phyloP scores from a whole-genome alignment of 2,329 filamentous ascomycete species.

The Aspergillus proliferans region DNA sequence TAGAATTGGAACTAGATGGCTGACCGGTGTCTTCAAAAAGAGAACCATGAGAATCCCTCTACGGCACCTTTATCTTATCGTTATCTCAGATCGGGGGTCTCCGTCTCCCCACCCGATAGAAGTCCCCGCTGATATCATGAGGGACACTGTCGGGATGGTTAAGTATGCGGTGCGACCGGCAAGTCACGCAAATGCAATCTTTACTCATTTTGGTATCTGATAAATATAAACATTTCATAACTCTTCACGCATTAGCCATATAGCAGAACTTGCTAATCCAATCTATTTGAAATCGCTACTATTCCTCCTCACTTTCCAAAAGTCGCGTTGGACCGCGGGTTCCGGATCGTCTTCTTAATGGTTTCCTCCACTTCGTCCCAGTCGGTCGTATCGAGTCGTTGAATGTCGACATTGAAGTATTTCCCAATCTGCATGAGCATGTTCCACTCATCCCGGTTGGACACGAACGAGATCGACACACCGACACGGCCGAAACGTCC shows the following conservation, averaged over 20 bases:
- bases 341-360: conserved; percentile 74
- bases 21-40: too few relatives aligned
- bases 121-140: too few relatives aligned
- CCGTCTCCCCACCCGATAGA: too few relatives aligned
- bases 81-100: too few relatives aligned
- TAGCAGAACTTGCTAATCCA: conserved; percentile 1
- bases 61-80: too few relatives aligned
- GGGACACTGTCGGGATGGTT: too few relatives aligned
- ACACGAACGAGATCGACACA: conserved; percentile 91
- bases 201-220: conserved; percentile 7
- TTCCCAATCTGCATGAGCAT: conserved; percentile 73
- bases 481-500: conserved; percentile 95
- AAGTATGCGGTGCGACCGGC: too few relatives aligned
- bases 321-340: conserved; percentile 35
- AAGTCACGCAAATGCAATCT: background rate
- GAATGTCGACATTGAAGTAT: conserved; percentile 74
- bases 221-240: conserved; percentile 20
- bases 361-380: conserved; percentile 85
- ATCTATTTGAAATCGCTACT: background rate
- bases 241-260: conserved; percentile 21
- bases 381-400: conserved; percentile 74
- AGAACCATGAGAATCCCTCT: too few relatives aligned
- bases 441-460: conserved; percentile 73
- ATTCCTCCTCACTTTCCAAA: conserved; percentile 20
- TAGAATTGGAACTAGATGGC: too few relatives aligned